Evolutionary conservation across 2,329 filamentous ascomycete species (phyloP), one percentile per base, ranked within the genome.

Genomic region (Cordyceps cateniannulata): DNA sequence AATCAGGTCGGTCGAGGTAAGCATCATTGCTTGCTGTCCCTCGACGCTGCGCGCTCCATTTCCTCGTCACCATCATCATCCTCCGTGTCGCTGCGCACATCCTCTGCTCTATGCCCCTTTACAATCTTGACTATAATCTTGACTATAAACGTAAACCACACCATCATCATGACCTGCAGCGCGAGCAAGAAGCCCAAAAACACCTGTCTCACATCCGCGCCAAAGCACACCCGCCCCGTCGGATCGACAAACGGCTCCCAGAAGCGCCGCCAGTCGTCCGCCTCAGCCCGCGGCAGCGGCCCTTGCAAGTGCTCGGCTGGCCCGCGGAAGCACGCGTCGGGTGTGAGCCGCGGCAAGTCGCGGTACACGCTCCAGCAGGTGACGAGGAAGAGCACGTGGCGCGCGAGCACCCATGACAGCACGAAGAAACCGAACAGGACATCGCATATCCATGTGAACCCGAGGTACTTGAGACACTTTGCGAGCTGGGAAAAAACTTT

Each of bases 381-480:
- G 68, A 84, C 80, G 60, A 86, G 77, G 77, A 92, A 98, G 65
- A 91, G 78, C 60, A 93, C 76, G 72, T 99, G 93, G 57, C 93
- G 90, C 25, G 89, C 85, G 54, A 89, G 70, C 64, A 97, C 81
- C 93, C 93, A 98, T 53, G 85, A 85, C 18, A 90, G 68, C 75
- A 98, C 88, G 75, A 98, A 97, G 27, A 93, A 71, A 38, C 86
- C 93, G 70, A 98, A 98, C 52, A 87, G 84, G 63, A 87, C 76
- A 70, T 97, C 93, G 78, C 93, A 96, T 58, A 88, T 75, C 3
- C 77, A 86, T 64, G 85, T 85, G 73, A 84, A 91, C 63, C 89
- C 88, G 54, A 93, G 78, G 72, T 98, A 99, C 73, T 96, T 97
- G 66, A 98, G 84, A 68, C 93, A 90, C 75, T 99, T 99, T 66